phyloP scores from a whole-genome alignment of 768 basidiomycete species.

The Tephrocybe rancida region DNA sequence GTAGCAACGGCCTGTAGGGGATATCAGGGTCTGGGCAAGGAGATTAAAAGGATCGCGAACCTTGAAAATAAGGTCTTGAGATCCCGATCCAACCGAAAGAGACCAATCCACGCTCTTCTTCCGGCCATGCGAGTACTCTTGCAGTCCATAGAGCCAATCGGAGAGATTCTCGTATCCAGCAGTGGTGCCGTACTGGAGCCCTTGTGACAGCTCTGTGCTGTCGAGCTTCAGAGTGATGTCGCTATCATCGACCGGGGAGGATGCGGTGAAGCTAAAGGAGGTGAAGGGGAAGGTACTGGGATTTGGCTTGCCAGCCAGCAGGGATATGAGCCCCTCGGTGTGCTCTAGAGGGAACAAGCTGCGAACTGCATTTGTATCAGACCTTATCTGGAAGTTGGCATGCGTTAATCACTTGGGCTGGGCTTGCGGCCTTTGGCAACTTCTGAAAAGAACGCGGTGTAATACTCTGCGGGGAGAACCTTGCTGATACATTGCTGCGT shows the following conservation, averaged over 20 bases:
- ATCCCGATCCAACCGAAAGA: conserved; percentile 78
- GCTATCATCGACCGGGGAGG: conserved; percentile 46
- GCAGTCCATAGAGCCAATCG: conserved; percentile 73
- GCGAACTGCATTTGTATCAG: conserved; percentile 45
- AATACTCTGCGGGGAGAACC: conserved; percentile 54
- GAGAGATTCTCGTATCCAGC: conserved; percentile 65
- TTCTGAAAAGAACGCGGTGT: conserved; percentile 61
- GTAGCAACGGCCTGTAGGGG: conserved; percentile 60
- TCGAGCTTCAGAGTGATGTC: conserved; percentile 53
- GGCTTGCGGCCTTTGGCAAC: conserved; percentile 63
- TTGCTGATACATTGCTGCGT: conserved; percentile 15
- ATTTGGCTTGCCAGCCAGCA: conserved; percentile 93
- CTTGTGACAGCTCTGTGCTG: conserved; percentile 60
- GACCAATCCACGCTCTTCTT: conserved; percentile 68
- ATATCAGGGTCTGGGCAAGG: not conserved
- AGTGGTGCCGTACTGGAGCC: conserved; percentile 79
- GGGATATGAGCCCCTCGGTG: conserved; percentile 74
- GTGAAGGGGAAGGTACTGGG: conserved; percentile 90
- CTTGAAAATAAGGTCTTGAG: conserved; percentile 87
- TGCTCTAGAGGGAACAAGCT: conserved; percentile 79
- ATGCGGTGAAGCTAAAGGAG: conserved; percentile 67
- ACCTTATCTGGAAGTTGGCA: conserved; percentile 1
- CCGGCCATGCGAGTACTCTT: conserved; percentile 70
- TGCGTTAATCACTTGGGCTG: conserved; percentile 54
- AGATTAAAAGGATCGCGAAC: conserved; percentile 16